Evolutionary conservation across 106 monocot species (phyloP).

Genomic region (Dendrobium nobile): DNA sequence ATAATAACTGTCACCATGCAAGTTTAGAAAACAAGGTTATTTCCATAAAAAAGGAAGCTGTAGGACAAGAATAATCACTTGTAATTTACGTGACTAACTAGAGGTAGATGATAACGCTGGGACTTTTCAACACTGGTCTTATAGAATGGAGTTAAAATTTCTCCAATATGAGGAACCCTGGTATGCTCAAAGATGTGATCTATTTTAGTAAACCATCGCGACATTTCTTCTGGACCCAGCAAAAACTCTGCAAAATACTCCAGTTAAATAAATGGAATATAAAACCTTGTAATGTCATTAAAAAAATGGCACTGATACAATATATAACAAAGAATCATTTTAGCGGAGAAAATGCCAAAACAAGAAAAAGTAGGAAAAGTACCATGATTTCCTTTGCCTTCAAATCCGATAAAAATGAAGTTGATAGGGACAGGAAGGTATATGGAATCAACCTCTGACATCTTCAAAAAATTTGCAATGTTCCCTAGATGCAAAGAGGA

Average conservation of each 20-base stretch:
- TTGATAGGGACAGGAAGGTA: constrained; percentile 83
- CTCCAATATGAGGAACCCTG: constrained; percentile 81
- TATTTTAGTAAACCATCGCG: constrained; percentile 92
- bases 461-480: constrained; percentile 80
- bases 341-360: neutral
- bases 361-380: neutral
- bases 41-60: neutral
- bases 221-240: constrained; percentile 73
- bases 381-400: constrained; percentile 95
- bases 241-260: constrained; percentile 55
- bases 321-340: neutral
- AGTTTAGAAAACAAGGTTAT: neutral
- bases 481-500: constrained; percentile 42
- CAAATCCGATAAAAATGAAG: constrained; percentile 96
- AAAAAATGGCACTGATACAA: neutral
- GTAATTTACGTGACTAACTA: constrained; percentile 83
- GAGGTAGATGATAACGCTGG: constrained; percentile 75
- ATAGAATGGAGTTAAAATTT: constrained; percentile 83
- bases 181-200: constrained; percentile 93
- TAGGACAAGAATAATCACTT: constrained; percentile 41
- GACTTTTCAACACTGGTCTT: constrained; percentile 63
- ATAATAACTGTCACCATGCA: neutral
- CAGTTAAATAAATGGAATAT: constrained; percentile 1
- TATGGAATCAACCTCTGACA: constrained; percentile 79
- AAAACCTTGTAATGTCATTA: neutral